These are phyloP conservation scores for Neofusicoccum cordaticola DNA, from an alignment of 2,329 filamentous ascomycete genomes.

Conservation along the genomic window DNA sequence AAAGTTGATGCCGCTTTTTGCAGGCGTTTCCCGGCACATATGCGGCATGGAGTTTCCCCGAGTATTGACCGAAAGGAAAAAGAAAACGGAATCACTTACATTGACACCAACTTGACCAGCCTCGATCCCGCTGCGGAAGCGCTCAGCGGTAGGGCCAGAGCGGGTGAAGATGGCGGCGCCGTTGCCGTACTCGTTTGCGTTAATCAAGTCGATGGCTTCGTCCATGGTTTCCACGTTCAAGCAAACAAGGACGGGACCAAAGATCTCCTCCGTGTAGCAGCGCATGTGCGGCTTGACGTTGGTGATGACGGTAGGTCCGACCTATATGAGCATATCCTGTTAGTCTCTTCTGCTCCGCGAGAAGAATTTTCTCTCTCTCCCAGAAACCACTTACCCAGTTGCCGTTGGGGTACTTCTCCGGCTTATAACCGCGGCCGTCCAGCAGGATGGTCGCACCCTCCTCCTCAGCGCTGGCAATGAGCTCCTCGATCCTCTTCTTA, in stretches of 20 bases:
- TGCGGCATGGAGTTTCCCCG: too few species aligned
- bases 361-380: not conserved
- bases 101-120: constrained; percentile 85
- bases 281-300: constrained; percentile 78
- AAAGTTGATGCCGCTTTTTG: not conserved
- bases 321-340: constrained; percentile 39
- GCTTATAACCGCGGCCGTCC: constrained; percentile 72
- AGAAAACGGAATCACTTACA: constrained; percentile 29
- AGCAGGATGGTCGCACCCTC: constrained; percentile 82
- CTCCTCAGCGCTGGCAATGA: constrained; percentile 73
- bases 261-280: constrained; percentile 84
- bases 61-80: too few species aligned
- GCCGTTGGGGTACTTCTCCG: constrained; percentile 76
- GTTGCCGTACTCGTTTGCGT: constrained; percentile 83
- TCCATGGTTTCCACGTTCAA: constrained; percentile 75
- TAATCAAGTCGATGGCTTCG: constrained; percentile 78
- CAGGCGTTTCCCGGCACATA: not conserved
- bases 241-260: constrained; percentile 80
- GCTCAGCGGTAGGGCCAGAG: constrained; percentile 71
- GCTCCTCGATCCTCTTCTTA: constrained; percentile 71
- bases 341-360: not conserved
- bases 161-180: constrained; percentile 81
- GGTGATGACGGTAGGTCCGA: constrained; percentile 78
- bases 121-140: constrained; percentile 78
- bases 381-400: constrained; percentile 60